Evolutionary conservation across 441 rosid species (phyloP).

Genomic region (Arabidopsis hybrid): DNA sequence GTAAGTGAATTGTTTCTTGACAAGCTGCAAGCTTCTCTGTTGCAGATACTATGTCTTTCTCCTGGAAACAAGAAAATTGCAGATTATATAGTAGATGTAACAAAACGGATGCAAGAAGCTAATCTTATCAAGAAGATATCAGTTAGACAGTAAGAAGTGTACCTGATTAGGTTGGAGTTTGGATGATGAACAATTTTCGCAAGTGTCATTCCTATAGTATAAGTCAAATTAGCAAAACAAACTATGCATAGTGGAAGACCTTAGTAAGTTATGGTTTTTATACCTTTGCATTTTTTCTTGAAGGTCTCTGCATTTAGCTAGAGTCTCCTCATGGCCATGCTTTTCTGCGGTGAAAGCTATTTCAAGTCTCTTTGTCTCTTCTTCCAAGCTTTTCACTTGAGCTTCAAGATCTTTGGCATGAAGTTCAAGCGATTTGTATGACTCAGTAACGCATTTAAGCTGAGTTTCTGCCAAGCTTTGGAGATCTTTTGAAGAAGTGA

Average conservation of each 20-base stretch:
- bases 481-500: slow-evolving; percentile 48
- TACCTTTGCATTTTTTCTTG: slow-evolving; percentile 60
- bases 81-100: neutral
- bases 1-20: slow-evolving; percentile 65
- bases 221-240: slow-evolving; percentile 26
- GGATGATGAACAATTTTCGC: slow-evolving; percentile 43
- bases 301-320: slow-evolving; percentile 53
- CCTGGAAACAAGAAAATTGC: slow-evolving; percentile 45
- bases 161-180: slow-evolving; percentile 54
- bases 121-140: slow-evolving; percentile 7
- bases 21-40: slow-evolving; percentile 65
- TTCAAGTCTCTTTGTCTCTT: slow-evolving; percentile 48
- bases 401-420: slow-evolving; percentile 50
- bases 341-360: slow-evolving; percentile 50
- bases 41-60: slow-evolving; percentile 56
- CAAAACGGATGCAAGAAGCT: neutral
- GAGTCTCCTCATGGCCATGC: slow-evolving; percentile 50
- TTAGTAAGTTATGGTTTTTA: slow-evolving; percentile 7
- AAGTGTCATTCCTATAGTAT: slow-evolving; percentile 45
- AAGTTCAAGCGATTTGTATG: slow-evolving; percentile 57
- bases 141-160: slow-evolving; percentile 25
- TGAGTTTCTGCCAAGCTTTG: slow-evolving; percentile 60
- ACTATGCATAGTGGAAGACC: slow-evolving; percentile 18
- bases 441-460: slow-evolving; percentile 66
- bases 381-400: slow-evolving; percentile 50